phyloP scores from a whole-genome alignment of 345 rosid species.

The Salix arbutifolia region DNA sequence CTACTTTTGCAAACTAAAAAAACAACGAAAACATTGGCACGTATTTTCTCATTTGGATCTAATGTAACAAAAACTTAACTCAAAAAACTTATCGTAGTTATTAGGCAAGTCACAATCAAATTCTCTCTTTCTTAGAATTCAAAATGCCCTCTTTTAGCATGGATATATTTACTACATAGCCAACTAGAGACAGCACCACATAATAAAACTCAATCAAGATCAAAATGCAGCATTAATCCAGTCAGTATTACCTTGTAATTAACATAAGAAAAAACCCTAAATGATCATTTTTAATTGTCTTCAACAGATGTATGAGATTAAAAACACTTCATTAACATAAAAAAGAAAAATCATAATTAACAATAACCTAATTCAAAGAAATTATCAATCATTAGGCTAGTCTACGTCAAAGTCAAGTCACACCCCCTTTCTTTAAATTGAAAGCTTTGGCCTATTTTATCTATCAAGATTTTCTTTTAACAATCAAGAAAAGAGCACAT shows the following conservation, averaged over 20 bases:
- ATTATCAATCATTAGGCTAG: background rate
- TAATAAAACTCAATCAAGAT: background rate
- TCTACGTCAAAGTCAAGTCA: background rate
- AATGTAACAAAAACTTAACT: background rate
- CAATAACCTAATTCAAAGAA: background rate
- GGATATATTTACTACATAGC: background rate
- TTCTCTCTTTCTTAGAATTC: background rate
- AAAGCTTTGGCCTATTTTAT: background rate
- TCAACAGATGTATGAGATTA: background rate
- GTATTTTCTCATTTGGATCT: background rate
- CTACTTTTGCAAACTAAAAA: background rate
- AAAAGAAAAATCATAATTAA: background rate
- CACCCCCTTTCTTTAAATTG: background rate
- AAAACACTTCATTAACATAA: background rate
- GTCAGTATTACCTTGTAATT: background rate
- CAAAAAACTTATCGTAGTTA: background rate
- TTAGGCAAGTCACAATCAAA: background rate
- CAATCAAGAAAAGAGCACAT: background rate
- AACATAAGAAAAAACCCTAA: background rate
- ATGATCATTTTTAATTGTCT: background rate
- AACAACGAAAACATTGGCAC: too few relatives aligned
- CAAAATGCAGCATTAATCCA: background rate
- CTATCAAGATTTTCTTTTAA: background rate
- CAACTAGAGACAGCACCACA: background rate
- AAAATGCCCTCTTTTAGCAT: background rate